These are phyloP conservation scores for Lasiodiplodia hormozganensis DNA, from an alignment of 2,329 filamentous ascomycete species.

Conservation along the genomic window DNA sequence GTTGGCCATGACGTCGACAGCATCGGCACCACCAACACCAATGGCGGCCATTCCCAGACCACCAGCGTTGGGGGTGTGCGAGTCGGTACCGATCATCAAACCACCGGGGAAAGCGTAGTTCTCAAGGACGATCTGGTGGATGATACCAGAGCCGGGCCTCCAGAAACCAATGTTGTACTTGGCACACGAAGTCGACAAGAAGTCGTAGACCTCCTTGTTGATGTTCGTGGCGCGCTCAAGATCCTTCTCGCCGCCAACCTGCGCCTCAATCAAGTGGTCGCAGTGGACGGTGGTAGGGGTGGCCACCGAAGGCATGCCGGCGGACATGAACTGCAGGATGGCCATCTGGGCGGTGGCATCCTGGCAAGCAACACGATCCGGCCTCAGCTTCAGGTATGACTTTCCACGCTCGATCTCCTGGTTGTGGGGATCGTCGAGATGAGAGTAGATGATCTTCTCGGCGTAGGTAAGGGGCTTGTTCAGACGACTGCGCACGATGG, in stretches of 20 bases:
- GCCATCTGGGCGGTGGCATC: conserved; percentile 99
- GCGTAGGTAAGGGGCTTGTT: conserved; percentile 93
- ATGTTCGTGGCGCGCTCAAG: conserved; percentile 86
- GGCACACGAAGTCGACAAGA: conserved; percentile 89
- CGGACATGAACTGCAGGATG: conserved; percentile 99
- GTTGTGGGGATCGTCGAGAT: conserved; percentile 93
- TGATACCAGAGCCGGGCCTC: conserved; percentile 98
- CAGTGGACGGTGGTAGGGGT: conserved; percentile 97
- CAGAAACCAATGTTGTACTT: conserved; percentile 99
- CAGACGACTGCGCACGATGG: conserved; percentile 85
- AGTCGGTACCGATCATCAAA: conserved; percentile 97
- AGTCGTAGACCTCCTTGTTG: conserved; percentile 99
- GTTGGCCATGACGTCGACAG: conserved; percentile 97
- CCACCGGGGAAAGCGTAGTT: conserved; percentile 99
- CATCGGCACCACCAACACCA: conserved; percentile 97
- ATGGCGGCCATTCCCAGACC: conserved; percentile 95
- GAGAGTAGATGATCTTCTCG: conserved; percentile 99
- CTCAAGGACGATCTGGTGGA: conserved; percentile 97
- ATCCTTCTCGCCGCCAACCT: conserved; percentile 93
- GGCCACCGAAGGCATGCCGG: conserved; percentile 92
- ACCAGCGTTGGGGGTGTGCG: conserved; percentile 96
- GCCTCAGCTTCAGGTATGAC: conserved; percentile 95
- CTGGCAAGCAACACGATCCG: conserved; percentile 98
- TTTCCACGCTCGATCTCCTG: conserved; percentile 96
- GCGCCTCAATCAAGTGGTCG: conserved; percentile 98